Evolutionary conservation across 768 basidiomycete genomes (phyloP), one percentile per base, ranked within the genome.

Genomic region (Fomitopsis serialis): DNA sequence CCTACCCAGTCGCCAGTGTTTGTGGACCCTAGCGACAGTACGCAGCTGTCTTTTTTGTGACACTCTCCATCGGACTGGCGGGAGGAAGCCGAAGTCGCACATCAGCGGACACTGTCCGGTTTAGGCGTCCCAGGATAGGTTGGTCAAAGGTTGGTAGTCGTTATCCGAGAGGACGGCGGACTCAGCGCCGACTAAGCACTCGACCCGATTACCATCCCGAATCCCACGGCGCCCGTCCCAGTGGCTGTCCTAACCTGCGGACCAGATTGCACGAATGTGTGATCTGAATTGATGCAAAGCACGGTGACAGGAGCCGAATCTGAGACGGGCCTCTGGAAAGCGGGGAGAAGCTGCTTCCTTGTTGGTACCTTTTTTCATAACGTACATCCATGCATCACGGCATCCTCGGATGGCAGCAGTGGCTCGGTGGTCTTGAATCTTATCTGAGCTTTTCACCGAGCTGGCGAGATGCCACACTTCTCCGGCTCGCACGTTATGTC

Each of bases 381-480:
- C 29, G 36, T 45, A 50, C 15, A 47, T 57, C 58, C 58, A 54
- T 57, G 55, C 60, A 58, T 61, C 54, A 61, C 57, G 57, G 60
- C 57, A 58, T 58, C 55, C 55, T 40, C 42, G 58, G n/a, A n/a
- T n/a, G n/a, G 58, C 15, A 15, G 37, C 57, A 54, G 60, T 51
- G 48, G 57, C 55, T 47, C 54, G 53, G 37, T 51, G 42, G 52
- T 54, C 45, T 48, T 53, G 51, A 58, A 61, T 58, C 60, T 61
- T 61, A 61, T 58, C 60, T 56, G 57, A n/a, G n/a, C 57, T 53
- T 58, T 55, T 45, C 52, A 45, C 54, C 52, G 32, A 29, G 48
- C 49, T 44, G 34, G 40, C 37, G 37, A 15, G 54, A 55, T 51
- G 52, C 54, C 48, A 50, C 46, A 37, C 49, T 58, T 53, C 47